Evolutionary conservation across 2,329 filamentous ascomycete genomes (phyloP).

Genomic region (Aspergillus pseudoterreus): DNA sequence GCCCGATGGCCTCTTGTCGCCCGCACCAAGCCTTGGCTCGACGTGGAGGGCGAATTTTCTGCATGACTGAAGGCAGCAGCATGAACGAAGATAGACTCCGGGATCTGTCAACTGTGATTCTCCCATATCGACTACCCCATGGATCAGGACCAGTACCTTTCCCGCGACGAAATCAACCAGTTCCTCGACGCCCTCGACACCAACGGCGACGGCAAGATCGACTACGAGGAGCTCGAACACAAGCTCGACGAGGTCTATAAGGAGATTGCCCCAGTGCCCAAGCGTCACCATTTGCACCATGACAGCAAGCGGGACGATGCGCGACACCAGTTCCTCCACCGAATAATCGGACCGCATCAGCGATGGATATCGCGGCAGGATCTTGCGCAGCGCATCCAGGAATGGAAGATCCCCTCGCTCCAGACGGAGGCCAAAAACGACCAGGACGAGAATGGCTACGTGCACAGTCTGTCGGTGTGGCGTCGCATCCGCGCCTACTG

Average conservation of each 20-base stretch:
- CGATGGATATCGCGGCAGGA: constrained; percentile 1
- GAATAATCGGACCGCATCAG: constrained; percentile 1
- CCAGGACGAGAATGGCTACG: constrained; percentile 1
- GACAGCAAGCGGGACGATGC: constrained; percentile 2
- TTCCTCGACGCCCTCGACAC: constrained; percentile 5
- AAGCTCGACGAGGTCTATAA: constrained; percentile 1
- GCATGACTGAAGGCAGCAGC: background rate
- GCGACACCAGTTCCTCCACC: constrained; percentile 1
- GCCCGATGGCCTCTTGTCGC: background rate
- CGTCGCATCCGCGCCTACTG: constrained; percentile 1
- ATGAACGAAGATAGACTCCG: background rate
- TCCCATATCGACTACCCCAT: background rate
- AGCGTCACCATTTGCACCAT: constrained; percentile 3
- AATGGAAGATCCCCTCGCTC: constrained; percentile 2
- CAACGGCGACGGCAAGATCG: constrained; percentile 1
- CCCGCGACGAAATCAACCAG: background rate
- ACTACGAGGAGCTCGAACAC: constrained; percentile 4
- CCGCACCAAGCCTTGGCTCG: background rate
- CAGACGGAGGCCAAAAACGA: background rate
- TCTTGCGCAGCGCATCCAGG: background rate
- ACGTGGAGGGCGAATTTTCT: background rate
- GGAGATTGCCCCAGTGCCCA: constrained; percentile 1
- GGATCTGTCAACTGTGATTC: background rate
- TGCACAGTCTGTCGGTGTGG: constrained; percentile 3
- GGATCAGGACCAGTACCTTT: background rate